A percentile compares a stretch with the other conserved stretches of the same genome.
These are phyloP conservation scores for Penicillium vulpinum DNA, from an alignment of 2,329 filamentous ascomycete species.

Conservation along the genomic window DNA sequence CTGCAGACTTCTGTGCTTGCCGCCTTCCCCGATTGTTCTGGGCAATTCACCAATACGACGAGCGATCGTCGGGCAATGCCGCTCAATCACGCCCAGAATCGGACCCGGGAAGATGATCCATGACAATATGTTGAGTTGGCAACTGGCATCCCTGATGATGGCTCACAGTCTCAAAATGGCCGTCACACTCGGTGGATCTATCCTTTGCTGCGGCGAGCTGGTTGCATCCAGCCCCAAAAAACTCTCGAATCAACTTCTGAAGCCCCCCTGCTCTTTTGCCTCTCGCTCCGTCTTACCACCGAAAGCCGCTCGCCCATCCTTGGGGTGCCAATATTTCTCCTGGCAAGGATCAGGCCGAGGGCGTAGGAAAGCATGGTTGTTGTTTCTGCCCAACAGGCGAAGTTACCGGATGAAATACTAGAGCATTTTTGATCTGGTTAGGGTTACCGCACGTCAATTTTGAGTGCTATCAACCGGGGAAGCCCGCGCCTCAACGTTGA, in stretches of 20 bases:
- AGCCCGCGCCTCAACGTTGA: slow-evolving; percentile 35
- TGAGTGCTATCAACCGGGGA: slow-evolving; percentile 5
- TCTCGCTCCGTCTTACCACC: slow-evolving; percentile 27
- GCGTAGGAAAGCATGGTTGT: slow-evolving; percentile 16
- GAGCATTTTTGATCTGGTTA: slow-evolving; percentile 1
- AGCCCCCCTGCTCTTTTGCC: slow-evolving; percentile 27
- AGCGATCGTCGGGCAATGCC: slow-evolving; percentile 25
- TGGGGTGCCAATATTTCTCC: slow-evolving; percentile 26
- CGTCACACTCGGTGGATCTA: slow-evolving; percentile 21
- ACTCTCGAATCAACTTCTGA: slow-evolving; percentile 31
- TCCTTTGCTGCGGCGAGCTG: slow-evolving; percentile 16
- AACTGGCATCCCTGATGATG: slow-evolving; percentile 27
- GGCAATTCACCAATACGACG: slow-evolving; percentile 15
- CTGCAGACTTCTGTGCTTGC: slow-evolving; percentile 15
- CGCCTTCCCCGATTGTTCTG: background rate
- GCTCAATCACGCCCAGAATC: slow-evolving; percentile 20
- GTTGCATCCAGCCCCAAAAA: slow-evolving; percentile 18
- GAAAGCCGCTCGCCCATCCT: slow-evolving; percentile 19
- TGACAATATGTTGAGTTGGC: slow-evolving; percentile 32
- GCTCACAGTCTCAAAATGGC: slow-evolving; percentile 24
- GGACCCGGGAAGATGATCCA: slow-evolving; percentile 25
- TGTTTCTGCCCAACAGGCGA: slow-evolving; percentile 26
- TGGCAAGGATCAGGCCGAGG: slow-evolving; percentile 29
- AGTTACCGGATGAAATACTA: slow-evolving; percentile 10
- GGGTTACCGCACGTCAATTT: slow-evolving; percentile 8